A percentile compares a stretch with the other conserved stretches of the same genome.
These are phyloP conservation scores for Xerocomus nothofagi DNA, from an alignment of 1,284 basidiomycete genomes.

Conservation along the genomic window DNA sequence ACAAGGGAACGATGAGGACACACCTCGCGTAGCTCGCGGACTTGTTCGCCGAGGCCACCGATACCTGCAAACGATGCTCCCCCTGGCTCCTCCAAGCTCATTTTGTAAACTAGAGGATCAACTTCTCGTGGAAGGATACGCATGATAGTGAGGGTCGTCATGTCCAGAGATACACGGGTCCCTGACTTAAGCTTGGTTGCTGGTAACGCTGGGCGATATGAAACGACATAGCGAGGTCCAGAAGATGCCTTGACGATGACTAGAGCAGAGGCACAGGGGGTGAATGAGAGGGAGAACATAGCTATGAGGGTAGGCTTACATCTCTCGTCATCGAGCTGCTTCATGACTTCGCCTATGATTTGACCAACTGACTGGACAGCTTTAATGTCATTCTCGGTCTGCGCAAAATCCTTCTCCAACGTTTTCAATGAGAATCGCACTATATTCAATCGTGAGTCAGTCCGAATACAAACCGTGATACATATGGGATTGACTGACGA, in stretches of 20 bases:
- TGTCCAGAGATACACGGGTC: conserved; percentile 96
- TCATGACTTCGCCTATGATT: conserved; percentile 99
- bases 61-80: conserved; percentile 96
- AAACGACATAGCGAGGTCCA: conserved; percentile 99
- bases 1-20: conserved; percentile 22
- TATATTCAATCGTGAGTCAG: conserved; percentile 31
- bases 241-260: conserved; percentile 99
- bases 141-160: conserved; percentile 99
- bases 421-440: conserved; percentile 86
- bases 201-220: conserved; percentile 92
- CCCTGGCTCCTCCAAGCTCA: conserved; percentile 98
- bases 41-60: conserved; percentile 94
- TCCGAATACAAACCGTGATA: not conserved
- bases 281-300: conserved; percentile 3
- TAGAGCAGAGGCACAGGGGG: conserved; percentile 35
- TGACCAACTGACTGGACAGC: conserved; percentile 98
- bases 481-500: conserved; percentile 49
- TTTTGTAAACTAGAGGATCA: conserved; percentile 98
- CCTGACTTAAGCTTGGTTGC: conserved; percentile 91
- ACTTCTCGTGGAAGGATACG: conserved; percentile 97
- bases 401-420: conserved; percentile 86
- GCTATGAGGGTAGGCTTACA: conserved; percentile 56
- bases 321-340: conserved; percentile 96
- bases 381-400: conserved; percentile 99
- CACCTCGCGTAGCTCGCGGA: conserved; percentile 93